Base-by-base conservation (phyloP, 2,329 filamentous ascomycete species). In the Helotiales sp. region DNA sequence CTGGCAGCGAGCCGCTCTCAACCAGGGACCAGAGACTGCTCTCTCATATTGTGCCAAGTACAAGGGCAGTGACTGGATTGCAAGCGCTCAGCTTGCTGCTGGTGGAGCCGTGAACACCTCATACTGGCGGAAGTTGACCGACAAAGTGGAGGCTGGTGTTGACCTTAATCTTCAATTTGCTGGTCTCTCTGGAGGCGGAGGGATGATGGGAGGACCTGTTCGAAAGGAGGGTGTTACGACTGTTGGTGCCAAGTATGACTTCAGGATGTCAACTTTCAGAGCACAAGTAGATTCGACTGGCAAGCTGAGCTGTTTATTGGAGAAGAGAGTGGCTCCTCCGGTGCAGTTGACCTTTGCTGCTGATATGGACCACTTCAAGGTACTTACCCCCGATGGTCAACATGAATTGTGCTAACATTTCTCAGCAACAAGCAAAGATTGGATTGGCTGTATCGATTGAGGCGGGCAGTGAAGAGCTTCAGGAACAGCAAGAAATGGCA, bases 231-330 rank as follows among this genome's bases (percentile, higher is more conserved):
- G 95, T 55, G 83, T 91, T 61, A 93, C 96, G 54, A 91, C 93
- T 54, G 83, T 98, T 69, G 95, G 93, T 70, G 91, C 92, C 73
- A 99, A 99, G 79, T 99, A 99, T 78, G 93, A 97, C 75, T 99
- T 99, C 85, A 86, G 91, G 72, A 90, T 92, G 78, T 95, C 91
- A 55, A 95, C 91, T 51, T 96, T 97, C 86, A 87, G 93, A 65
- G 95, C 93, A 44, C 95, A 99, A 79, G 84, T 98, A 68, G 95
- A 99, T 78, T 96, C 92, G 70, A 87, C 91, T 73, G 95, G 95
- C 74, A 96, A 96, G 80, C 82, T 99, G 61, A 91, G 89, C 76
- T 95, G 91, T 73, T 78, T 97, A 70, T 79, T 98, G 67, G 95
- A 99, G 82, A 98, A 97, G 86, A 88, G 92, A 71, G 90, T 99